Evolutionary conservation across 768 basidiomycete genomes (phyloP), one percentile per base, ranked within the genome.

Genomic region (Phaeotremella skinneri): DNA sequence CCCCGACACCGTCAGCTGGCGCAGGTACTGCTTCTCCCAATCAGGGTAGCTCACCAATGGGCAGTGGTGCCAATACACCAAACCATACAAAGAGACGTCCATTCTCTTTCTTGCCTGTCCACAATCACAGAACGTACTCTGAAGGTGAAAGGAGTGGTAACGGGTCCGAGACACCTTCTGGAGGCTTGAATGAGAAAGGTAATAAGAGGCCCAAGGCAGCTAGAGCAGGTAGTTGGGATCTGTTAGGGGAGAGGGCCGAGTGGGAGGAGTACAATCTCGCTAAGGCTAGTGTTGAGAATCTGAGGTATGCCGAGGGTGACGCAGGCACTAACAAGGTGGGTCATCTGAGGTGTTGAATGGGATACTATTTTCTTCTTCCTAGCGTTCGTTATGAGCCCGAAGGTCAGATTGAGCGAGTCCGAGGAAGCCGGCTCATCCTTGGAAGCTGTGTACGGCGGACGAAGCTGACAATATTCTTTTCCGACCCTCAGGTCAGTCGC

Each of bases 401-500:
- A n/a, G n/a, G 52, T 54, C n/a, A 17, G 52, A 43, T 29, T 11
- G 11, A n/a, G 29, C 37, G 13, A 13, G 37, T 13, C 37, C 37
- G 37, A 41, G 13, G n/a, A n/a, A 41, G 13, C 37, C 13, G 37
- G 37, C n/a, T n/a, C n/a, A n/a, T n/a, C n/a, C n/a, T n/a, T n/a
- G n/a, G n/a, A n/a, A n/a, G n/a, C 47, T 13, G n/a, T 4, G 25
- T 2, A 6, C 31, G 2, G 20, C 17, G 52, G 42, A 52, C 20
- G 21, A 29, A 17, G 42, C 62, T 52, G 34, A 49, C 48, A 1
- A 16, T 1, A 0, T n/a, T n/a, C 9, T 0, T 13, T 47, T 26
- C 17, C 4, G 23, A 30, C 5, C 50, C 39, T 25, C 52, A 88
- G 87, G 72, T 87, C 41, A 78, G 82, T 0, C 83, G 81, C 66